Evolutionary conservation across 2,329 filamentous ascomycete species (phyloP).

Genomic region (Aspergillus oerlinghausenensis): DNA sequence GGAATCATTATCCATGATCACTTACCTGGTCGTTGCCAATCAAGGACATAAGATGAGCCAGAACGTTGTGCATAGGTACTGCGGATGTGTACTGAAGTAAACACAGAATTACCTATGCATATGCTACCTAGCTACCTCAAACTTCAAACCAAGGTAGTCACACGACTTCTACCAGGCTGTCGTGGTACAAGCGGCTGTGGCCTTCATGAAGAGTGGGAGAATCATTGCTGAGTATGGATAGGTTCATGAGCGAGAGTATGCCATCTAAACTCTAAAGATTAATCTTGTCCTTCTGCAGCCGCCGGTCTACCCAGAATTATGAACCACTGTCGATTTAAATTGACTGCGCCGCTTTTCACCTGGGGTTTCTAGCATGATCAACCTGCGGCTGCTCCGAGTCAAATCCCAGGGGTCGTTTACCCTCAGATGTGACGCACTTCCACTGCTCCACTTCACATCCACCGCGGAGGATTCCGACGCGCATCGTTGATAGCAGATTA

Average conservation of each 20-base stretch:
- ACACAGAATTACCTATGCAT: background rate
- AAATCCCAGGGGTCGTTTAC: background rate
- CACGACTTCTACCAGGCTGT: background rate
- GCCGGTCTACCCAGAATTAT: background rate
- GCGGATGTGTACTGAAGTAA: background rate
- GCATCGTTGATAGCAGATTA: slow-evolving; percentile 78
- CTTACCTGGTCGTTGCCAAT: background rate
- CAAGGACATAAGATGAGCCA: background rate
- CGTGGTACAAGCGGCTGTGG: background rate
- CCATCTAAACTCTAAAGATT: background rate
- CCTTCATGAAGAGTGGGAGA: background rate
- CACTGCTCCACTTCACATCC: background rate
- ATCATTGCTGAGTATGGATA: background rate
- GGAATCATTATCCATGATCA: background rate
- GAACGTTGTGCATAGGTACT: background rate
- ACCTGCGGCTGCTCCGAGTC: background rate
- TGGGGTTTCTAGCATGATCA: background rate
- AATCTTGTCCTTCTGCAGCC: background rate
- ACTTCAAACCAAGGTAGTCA: no score
- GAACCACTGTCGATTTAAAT: background rate
- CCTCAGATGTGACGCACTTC: background rate
- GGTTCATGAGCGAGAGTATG: background rate
- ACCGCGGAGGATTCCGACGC: slow-evolving; percentile 50
- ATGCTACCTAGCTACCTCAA: no score
- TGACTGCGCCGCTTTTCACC: background rate